These are phyloP conservation scores for Ustilago cynodontis DNA, from an alignment of 1,284 basidiomycete genomes.

Conservation along the genomic window DNA sequence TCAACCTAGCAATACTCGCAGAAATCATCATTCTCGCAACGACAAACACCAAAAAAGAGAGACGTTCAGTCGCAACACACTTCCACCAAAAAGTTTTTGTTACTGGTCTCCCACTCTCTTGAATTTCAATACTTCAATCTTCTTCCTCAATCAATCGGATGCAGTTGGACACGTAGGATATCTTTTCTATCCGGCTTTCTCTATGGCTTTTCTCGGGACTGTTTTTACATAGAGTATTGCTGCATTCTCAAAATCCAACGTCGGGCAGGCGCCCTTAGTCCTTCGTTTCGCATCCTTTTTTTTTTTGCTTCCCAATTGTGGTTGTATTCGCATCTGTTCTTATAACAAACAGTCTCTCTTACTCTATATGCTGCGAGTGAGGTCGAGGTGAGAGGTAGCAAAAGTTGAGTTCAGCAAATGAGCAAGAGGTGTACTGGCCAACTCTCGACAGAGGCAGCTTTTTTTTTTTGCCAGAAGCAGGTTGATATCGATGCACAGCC, in stretches of 20 bases:
- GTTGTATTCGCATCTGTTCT: slow-evolving; percentile 45
- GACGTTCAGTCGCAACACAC: slow-evolving; percentile 27
- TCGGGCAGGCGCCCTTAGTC: slow-evolving; percentile 59
- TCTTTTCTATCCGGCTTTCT: not conserved
- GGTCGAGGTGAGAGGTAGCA: not conserved
- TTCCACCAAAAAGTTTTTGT: slow-evolving; percentile 2
- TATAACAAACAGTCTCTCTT: slow-evolving; percentile 20
- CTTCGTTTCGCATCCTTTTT: slow-evolving; percentile 23
- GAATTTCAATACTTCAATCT: slow-evolving; percentile 4
- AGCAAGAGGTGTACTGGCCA: too few relatives aligned
- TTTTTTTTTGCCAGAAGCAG: too few relatives aligned
- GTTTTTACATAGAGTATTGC: slow-evolving; percentile 12
- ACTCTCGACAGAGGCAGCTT: too few relatives aligned
- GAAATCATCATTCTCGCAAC: too few relatives aligned
- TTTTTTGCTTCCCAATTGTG: slow-evolving; percentile 19
- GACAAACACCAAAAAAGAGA: slow-evolving; percentile 16
- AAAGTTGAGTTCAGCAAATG: not conserved
- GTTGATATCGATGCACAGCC: too few relatives aligned
- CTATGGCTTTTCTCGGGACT: slow-evolving; percentile 12
- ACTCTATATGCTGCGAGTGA: not conserved
- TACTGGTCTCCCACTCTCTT: slow-evolving; percentile 22
- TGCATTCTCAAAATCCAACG: slow-evolving; percentile 34
- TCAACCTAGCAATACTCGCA: not conserved
- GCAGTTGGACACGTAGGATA: slow-evolving; percentile 47
- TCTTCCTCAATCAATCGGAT: slow-evolving; percentile 12